A percentile compares a stretch with the other conserved stretches of the same genome.
Conservation (phyloP, 345 rosid genomes). For the Citrus medica region DNA sequence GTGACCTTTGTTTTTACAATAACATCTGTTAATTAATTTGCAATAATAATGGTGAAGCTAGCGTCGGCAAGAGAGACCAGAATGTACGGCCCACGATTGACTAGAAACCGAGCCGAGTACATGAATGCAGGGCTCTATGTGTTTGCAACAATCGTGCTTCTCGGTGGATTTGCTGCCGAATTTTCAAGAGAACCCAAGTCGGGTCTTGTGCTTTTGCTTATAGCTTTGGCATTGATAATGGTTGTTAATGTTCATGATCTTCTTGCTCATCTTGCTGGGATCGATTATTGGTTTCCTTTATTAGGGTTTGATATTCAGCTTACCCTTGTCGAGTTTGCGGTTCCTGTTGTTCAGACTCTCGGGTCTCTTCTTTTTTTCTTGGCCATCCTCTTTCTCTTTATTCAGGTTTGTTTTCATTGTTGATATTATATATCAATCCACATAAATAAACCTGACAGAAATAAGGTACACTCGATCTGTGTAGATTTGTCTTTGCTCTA, state of each 20-base stretch:
- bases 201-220: constrained; percentile 61
- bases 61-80: constrained; percentile 76
- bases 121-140: constrained; percentile 70
- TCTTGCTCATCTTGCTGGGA: constrained; percentile 72
- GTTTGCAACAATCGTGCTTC: constrained; percentile 55
- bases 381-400: constrained; percentile 55
- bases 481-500: too few species aligned
- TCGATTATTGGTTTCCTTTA: constrained; percentile 56
- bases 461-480: too few species aligned
- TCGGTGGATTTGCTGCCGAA: constrained; percentile 54
- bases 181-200: constrained; percentile 65
- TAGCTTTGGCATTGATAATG: constrained; percentile 45
- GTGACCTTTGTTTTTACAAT: not conserved
- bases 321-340: constrained; percentile 71
- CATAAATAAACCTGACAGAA: too few species aligned
- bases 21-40: not conserved
- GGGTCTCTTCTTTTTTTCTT: constrained; percentile 63
- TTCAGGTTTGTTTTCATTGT: constrained; percentile 43
- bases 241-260: constrained; percentile 70
- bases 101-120: constrained; percentile 65
- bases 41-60: constrained; percentile 70
- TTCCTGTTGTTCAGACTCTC: constrained; percentile 52
- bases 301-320: constrained; percentile 69
- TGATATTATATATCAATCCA: too few species aligned
- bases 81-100: constrained; percentile 58